Base-by-base conservation (phyloP, 2,329 filamentous ascomycete species). In the Fusarium caatingaense region DNA sequence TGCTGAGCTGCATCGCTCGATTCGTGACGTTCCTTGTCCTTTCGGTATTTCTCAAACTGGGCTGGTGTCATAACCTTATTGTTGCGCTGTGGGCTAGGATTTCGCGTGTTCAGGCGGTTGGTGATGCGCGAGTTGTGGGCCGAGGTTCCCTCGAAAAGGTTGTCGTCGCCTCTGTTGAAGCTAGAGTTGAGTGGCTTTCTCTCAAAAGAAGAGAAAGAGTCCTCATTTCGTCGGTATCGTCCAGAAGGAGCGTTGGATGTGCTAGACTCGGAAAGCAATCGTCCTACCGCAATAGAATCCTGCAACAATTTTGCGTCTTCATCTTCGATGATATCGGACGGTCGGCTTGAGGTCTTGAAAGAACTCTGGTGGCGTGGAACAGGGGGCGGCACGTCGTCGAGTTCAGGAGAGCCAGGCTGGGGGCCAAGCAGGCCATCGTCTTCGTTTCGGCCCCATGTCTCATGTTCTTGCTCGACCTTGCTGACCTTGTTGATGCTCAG, bases 21-120 rank as follows among this genome's bases (percentile, higher is more conserved):
- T 56, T 67, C 84, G 58, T 86, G 84, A n/a, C 88, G 85, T 70
- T 90, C 90, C 75, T 93, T 91, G 76, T 96, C 91, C 74, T 91
- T 87, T 66, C 90, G 88, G 74, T 94, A 95, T 69, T 87, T 87
- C 77, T 97, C 93, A 72, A 97, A 97, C 77, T 97, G 89, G 13
- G 91, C 92, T 2, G 92, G 92, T 3, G 94, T 97, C 93, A 97
- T 97, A 67, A 96, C 91, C 79, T 96, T 96, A 77, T 88, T 91
- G 21, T 88, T 91, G 21, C 84, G 83, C 11, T 85, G 80, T 3
- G 83, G 78, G 56, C 77, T 83, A 10, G 77, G 75, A 49, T 76
- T 78, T 54, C 74, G 80, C 13, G 76, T 74, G 21, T 70, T 68
- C 51, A 78, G 78, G 62, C 81, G 82, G 40, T 81, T 78, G 15